These are phyloP conservation scores for Magnaporthiopsis rhizophila DNA, from an alignment of 2,329 filamentous ascomycete genomes.

Conservation along the genomic window DNA sequence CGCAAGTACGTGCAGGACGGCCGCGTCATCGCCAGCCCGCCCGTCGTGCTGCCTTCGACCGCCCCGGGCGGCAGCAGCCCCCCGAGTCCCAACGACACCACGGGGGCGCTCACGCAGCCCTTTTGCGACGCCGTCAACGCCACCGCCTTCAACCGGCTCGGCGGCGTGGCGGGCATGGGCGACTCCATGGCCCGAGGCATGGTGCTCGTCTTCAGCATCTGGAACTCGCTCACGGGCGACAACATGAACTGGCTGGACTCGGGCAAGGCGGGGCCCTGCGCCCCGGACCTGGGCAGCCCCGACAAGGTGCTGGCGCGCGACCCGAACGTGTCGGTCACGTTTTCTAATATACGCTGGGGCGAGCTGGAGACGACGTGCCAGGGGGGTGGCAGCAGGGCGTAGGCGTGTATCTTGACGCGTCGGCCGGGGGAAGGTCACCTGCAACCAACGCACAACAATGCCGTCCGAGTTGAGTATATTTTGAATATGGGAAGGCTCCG, in stretches of 20 bases:
- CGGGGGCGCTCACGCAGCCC: conserved; percentile 15
- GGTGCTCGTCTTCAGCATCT: conserved; percentile 46
- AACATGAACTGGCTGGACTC: conserved; percentile 52
- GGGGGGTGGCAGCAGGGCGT: neutral
- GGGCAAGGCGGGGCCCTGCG: conserved; percentile 44
- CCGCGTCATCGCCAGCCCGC: conserved; percentile 31
- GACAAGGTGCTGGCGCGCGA: conserved; percentile 32
- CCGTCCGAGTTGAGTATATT: no score
- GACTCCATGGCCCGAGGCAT: conserved; percentile 38
- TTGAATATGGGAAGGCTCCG: no score
- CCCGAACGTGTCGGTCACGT: conserved; percentile 41
- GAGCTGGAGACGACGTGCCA: conserved; percentile 28
- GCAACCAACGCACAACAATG: no score
- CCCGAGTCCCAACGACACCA: conserved; percentile 11
- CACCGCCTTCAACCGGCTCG: conserved; percentile 21
- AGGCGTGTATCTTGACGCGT: neutral
- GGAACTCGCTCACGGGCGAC: conserved; percentile 40
- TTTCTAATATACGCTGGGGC: conserved; percentile 49
- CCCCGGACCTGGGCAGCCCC: conserved; percentile 44
- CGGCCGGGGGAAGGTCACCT: no score
- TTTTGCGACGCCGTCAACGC: conserved; percentile 12
- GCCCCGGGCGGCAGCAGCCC: neutral
- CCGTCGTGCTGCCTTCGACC: conserved; percentile 2
- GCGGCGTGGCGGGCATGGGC: conserved; percentile 19
- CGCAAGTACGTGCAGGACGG: conserved; percentile 40